These are phyloP conservation scores for Plasmodium billcollinsi DNA, from an alignment of 169 alveolate genomes.

Conservation along the genomic window DNA sequence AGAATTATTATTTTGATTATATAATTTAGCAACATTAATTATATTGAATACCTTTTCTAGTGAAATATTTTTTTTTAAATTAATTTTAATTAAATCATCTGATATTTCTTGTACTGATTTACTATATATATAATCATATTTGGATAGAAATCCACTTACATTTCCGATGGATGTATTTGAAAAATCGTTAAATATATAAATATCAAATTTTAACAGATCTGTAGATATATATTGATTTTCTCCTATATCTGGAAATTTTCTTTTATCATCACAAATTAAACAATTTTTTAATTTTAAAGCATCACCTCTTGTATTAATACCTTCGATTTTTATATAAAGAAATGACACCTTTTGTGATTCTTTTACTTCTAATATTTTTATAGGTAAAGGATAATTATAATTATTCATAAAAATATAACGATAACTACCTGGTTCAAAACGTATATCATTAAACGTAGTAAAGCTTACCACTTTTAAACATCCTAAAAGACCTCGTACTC, in stretches of 20 bases:
- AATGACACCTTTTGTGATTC: constrained; percentile 59
- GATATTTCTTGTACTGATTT: constrained; percentile 46
- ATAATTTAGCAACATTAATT: constrained; percentile 16
- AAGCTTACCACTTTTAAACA: constrained; percentile 58
- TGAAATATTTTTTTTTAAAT: constrained; percentile 42
- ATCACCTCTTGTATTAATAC: constrained; percentile 57
- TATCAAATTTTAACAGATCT: constrained; percentile 59
- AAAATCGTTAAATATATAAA: constrained; percentile 56
- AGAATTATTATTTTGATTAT: neutral
- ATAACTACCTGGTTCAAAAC: constrained; percentile 44
- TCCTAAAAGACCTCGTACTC: constrained; percentile 55
- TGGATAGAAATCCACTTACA: constrained; percentile 51
- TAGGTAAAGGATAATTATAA: constrained; percentile 61
- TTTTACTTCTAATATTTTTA: constrained; percentile 52
- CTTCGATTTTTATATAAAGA: constrained; percentile 58
- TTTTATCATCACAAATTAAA: constrained; percentile 75
- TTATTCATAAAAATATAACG: constrained; percentile 69
- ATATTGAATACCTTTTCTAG: constrained; percentile 37
- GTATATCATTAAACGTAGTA: constrained; percentile 67
- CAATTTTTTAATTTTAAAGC: constrained; percentile 68
- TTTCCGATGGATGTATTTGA: constrained; percentile 57
- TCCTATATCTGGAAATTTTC: constrained; percentile 23
- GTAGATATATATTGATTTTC: constrained; percentile 75
- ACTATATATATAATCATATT: constrained; percentile 53
- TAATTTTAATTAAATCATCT: constrained; percentile 71